phyloP scores from a whole-genome alignment of 1,284 basidiomycete species.

The Ustilago loliicola region DNA sequence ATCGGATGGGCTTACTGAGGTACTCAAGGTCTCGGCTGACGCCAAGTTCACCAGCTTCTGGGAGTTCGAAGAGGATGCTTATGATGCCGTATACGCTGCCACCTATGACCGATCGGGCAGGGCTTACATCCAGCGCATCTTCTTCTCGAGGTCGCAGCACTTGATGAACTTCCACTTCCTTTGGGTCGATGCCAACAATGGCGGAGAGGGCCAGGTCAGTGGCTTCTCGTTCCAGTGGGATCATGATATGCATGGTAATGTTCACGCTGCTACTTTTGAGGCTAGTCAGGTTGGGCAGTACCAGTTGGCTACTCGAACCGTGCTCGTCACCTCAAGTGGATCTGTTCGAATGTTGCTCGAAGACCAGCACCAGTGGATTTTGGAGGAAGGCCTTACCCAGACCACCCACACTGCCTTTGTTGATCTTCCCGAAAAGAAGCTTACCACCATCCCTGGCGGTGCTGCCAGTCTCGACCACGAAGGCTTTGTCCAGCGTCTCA shows the following conservation, averaged over 20 bases:
- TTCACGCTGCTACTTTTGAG: constrained; percentile 74
- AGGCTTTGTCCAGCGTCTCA: constrained; percentile 73
- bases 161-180: constrained; percentile 75
- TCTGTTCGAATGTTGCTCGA: constrained; percentile 82
- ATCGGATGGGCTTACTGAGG: constrained; percentile 57
- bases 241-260: constrained; percentile 79
- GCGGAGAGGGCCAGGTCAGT: constrained; percentile 76
- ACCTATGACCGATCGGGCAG: constrained; percentile 76
- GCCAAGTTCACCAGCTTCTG: constrained; percentile 55
- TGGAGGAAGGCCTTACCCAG: constrained; percentile 84
- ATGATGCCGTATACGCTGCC: constrained; percentile 72
- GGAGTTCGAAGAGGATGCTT: constrained; percentile 68
- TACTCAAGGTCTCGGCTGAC: constrained; percentile 52
- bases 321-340: constrained; percentile 82
- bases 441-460: constrained; percentile 57
- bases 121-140: constrained; percentile 79
- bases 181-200: constrained; percentile 74
- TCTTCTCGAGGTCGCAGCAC: constrained; percentile 72
- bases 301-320: constrained; percentile 74
- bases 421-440: constrained; percentile 80
- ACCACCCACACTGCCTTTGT: constrained; percentile 77
- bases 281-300: constrained; percentile 73
- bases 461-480: constrained; percentile 72
- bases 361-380: constrained; percentile 78
- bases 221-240: constrained; percentile 82